These are phyloP conservation scores for Glycine tomentella DNA, from an alignment of 306 rosid genomes.

Conservation along the genomic window DNA sequence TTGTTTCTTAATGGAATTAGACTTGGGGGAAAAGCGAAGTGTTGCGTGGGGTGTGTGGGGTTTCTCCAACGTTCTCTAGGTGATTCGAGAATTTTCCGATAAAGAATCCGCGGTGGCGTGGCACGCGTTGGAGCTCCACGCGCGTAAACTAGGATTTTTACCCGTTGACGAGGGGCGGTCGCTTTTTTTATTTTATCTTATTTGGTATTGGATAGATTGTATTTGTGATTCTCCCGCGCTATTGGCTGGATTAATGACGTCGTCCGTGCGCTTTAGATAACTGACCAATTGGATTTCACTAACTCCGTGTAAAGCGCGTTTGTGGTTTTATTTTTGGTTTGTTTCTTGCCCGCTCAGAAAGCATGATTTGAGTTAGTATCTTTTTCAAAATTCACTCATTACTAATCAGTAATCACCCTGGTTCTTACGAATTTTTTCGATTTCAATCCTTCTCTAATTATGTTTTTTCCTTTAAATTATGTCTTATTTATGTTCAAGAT, in stretches of 20 bases:
- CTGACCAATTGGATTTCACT: conserved; percentile 15
- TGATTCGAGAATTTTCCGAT: conserved; percentile 59
- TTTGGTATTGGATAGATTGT: neutral
- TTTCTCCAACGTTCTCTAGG: conserved; percentile 39
- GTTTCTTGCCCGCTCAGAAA: neutral
- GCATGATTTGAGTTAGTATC: neutral
- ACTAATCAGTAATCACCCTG: too few relatives aligned
- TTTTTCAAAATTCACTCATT: too few relatives aligned
- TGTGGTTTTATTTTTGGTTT: neutral
- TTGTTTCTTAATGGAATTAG: neutral
- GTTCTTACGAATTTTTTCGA: too few relatives aligned
- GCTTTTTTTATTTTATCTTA: neutral
- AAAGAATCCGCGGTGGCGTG: neutral
- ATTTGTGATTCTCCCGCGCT: conserved; percentile 41
- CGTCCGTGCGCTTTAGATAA: neutral
- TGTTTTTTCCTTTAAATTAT: too few relatives aligned
- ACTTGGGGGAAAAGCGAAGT: neutral
- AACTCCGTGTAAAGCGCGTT: conserved; percentile 4
- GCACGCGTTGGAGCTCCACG: neutral
- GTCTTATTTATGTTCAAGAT: too few relatives aligned
- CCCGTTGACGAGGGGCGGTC: conserved; percentile 26
- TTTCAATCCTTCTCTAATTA: too few relatives aligned
- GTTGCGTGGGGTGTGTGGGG: neutral
- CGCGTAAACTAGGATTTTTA: neutral
- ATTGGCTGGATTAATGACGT: conserved; percentile 12